Base-by-base conservation (phyloP, 768 basidiomycete species). In the Leccinum barrowsii region DNA sequence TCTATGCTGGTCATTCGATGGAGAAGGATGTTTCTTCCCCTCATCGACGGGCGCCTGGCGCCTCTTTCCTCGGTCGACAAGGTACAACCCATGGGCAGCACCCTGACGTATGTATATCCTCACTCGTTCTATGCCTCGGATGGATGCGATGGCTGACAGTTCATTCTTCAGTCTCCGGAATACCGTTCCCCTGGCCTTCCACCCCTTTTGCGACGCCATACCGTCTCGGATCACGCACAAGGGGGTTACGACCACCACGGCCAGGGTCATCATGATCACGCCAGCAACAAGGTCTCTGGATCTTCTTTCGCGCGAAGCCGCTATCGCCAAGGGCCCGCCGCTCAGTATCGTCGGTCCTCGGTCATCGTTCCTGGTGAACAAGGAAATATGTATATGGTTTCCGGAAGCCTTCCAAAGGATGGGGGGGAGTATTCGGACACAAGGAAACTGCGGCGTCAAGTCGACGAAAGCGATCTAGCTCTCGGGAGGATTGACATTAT, bases 401-500 rank as follows among this genome's bases (percentile, higher is more conserved):
- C 67, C n/a, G 54, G 63, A 32, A 47, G 52, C 2, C 54, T 47
- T 13, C 32, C 30, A 4, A 49, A 49, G 12, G 15, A 44, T 21
- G 17, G 11, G 21, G 55, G 12, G 10, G 8, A 34, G 17, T 7
- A n/a, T 4, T 50, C 58, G 17, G 56, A 54, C 48, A 12, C 48
- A 1, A 7, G 52, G 28, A 19, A 22, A 56, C 17, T 40, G 17
- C 59, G 62, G 7, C 65, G 56, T 55, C 63, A 60, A 34, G 42
- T 30, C 34, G 53, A 54, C n/a, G 67, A 56, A 48, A 57, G 51
- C 28, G 57, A 54, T 10, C 71, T 73, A 2, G 76, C 73, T 7
- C 67, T 74, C 7, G 83, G 85, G 4, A 73, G 57, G 3, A 70
- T 85, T 50, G 76, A 80, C 60, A 78, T 86, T 59, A 70, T 82